Conservation (phyloP, 2,329 filamentous ascomycete species). For the Byssothecium circinans region DNA sequence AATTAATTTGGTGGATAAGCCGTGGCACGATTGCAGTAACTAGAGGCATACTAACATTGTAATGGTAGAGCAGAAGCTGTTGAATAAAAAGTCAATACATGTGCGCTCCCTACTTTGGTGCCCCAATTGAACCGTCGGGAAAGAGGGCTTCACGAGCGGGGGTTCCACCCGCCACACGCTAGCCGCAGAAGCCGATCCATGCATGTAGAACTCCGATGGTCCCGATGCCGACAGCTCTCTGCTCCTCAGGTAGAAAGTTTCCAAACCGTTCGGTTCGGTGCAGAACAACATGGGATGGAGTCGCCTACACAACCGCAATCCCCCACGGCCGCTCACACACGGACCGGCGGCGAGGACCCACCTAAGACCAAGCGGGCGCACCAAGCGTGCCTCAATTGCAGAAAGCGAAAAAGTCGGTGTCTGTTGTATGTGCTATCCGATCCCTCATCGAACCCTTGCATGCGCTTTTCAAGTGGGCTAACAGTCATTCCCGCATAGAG, state of each 20-base stretch:
- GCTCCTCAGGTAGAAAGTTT: not conserved
- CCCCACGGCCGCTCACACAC: conserved; percentile 7
- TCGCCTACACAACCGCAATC: conserved; percentile 14
- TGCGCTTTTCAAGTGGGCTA: not conserved
- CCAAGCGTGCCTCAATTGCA: conserved; percentile 38
- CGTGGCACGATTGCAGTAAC: no score
- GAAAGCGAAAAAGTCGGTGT: conserved; percentile 45
- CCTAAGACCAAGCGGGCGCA: conserved; percentile 29
- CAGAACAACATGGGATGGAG: conserved; percentile 21
- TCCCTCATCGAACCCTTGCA: not conserved
- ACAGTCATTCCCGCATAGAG: conserved; percentile 28
- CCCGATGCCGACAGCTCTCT: conserved; percentile 12
- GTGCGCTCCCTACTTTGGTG: not conserved
- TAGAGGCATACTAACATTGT: no score
- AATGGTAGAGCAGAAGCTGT: no score
- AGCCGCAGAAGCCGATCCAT: no score
- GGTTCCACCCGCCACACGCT: no score
- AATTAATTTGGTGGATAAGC: no score
- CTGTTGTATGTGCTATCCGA: conserved; percentile 33
- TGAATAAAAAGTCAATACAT: no score
- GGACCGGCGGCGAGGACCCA: conserved; percentile 12
- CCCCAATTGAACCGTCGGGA: not conserved
- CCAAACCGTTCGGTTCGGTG: not conserved
- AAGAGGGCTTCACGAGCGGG: not conserved
- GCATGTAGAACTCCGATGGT: no score